These are phyloP conservation scores for Kuraishia molischiana DNA, from an alignment of 805 yeast species.

Conservation along the genomic window DNA sequence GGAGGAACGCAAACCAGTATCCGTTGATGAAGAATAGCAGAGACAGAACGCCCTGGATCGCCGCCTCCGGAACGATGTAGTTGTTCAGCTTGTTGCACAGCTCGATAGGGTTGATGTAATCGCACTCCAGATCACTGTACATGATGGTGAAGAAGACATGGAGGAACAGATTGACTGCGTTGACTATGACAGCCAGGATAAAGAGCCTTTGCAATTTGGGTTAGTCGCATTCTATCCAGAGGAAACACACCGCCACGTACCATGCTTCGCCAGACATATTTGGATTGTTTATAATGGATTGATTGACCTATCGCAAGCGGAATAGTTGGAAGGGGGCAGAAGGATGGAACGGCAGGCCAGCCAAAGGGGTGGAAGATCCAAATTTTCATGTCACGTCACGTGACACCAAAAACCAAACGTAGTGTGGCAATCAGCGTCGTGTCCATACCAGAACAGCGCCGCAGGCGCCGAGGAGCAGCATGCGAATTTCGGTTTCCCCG, in stretches of 20 bases:
- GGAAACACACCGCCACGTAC: no score
- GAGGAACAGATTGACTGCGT: conserved; percentile 79
- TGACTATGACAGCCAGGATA: conserved; percentile 70
- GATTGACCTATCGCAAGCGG: no score
- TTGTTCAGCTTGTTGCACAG: conserved; percentile 88
- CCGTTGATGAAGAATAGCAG: conserved; percentile 72
- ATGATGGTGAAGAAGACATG: conserved; percentile 94
- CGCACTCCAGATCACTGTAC: conserved; percentile 92
- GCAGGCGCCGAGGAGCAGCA: no score
- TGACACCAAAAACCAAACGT: no score
- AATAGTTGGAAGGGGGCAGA: no score
- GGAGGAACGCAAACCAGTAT: conserved; percentile 80
- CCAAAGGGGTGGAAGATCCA: not conserved
- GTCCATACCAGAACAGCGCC: not conserved
- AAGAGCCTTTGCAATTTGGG: conserved; percentile 48
- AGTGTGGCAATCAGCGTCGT: not conserved
- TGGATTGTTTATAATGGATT: no score
- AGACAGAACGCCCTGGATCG: conserved; percentile 64
- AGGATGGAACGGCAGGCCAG: no score
- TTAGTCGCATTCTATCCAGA: no score
- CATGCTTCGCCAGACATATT: conserved; percentile 42
- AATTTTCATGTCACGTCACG: no score
- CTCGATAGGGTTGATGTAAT: conserved; percentile 95
- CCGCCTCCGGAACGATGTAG: conserved; percentile 86
- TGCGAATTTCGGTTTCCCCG: not conserved